Evolutionary conservation across 441 rosid genomes (phyloP).

Genomic region (Brassica hybrid): DNA sequence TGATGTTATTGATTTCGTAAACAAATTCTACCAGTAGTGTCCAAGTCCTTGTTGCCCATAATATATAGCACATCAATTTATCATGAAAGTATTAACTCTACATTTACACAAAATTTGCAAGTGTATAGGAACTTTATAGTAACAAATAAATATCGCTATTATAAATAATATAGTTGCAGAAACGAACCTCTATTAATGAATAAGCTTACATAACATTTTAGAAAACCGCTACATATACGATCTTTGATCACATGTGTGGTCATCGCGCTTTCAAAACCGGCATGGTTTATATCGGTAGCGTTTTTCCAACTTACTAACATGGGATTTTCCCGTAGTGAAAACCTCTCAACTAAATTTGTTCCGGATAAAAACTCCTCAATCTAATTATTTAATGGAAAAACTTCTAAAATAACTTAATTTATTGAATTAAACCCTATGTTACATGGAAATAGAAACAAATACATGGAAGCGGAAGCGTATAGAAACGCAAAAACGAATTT

Average conservation of each 20-base stretch:
- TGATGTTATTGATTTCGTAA: neutral
- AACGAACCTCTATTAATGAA: neutral
- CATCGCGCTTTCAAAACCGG: neutral
- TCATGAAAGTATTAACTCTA: neutral
- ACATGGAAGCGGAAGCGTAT: too few relatives aligned
- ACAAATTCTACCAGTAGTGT: neutral
- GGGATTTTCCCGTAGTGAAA: neutral
- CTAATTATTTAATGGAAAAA: too few relatives aligned
- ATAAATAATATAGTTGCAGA: neutral
- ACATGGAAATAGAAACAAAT: too few relatives aligned
- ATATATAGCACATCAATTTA: neutral
- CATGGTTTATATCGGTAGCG: neutral
- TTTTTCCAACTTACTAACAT: neutral
- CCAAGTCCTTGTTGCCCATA: neutral
- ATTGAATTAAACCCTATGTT: too few relatives aligned
- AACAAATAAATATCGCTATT: neutral
- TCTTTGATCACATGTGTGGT: neutral
- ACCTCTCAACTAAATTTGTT: too few relatives aligned
- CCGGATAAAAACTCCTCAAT: too few relatives aligned
- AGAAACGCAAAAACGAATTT: too few relatives aligned
- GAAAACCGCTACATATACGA: neutral
- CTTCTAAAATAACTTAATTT: too few relatives aligned
- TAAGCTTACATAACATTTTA: neutral
- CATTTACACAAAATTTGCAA: neutral
- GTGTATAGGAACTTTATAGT: neutral